Conservation (phyloP, 805 yeast genomes). For the Spathaspora gorwiae region DNA sequence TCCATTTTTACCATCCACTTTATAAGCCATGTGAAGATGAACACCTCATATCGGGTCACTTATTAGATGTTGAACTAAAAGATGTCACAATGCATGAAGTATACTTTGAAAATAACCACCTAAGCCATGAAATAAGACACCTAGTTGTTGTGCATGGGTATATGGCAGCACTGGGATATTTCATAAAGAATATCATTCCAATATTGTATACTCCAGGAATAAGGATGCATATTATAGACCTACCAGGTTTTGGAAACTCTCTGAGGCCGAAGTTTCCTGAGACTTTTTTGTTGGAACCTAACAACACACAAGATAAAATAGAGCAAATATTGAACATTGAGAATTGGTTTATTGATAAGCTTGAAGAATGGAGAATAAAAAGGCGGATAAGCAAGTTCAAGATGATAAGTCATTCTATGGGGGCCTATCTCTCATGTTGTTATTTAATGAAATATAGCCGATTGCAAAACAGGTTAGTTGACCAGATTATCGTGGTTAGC, state of each 20-base stretch:
- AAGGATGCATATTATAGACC: constrained; percentile 35
- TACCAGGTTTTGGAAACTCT: constrained; percentile 43
- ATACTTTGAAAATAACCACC: constrained; percentile 20
- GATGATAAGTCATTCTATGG: constrained; percentile 40
- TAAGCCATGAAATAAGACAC: constrained; percentile 12
- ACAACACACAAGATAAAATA: constrained; percentile 19
- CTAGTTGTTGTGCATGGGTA: constrained; percentile 39
- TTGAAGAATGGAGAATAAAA: constrained; percentile 32
- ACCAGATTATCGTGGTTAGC: constrained; percentile 28
- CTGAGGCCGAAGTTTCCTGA: constrained; percentile 36
- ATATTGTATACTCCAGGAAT: constrained; percentile 28
- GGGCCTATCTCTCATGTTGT: constrained; percentile 37
- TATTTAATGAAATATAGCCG: constrained; percentile 37
- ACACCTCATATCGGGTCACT: constrained; percentile 10
- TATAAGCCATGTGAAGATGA: constrained; percentile 2
- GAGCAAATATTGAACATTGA: constrained; percentile 30
- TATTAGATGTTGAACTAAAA: constrained; percentile 27
- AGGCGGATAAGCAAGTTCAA: constrained; percentile 22
- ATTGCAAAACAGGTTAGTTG: constrained; percentile 10
- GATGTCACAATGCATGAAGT: constrained; percentile 34
- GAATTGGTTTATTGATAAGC: constrained; percentile 38
- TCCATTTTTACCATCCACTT: constrained; percentile 20
- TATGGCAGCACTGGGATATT: constrained; percentile 43
- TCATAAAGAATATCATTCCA: constrained; percentile 33
- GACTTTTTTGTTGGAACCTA: constrained; percentile 19